phyloP scores from a whole-genome alignment of 306 rosid genomes.

The Pyrus pyrifolia region DNA sequence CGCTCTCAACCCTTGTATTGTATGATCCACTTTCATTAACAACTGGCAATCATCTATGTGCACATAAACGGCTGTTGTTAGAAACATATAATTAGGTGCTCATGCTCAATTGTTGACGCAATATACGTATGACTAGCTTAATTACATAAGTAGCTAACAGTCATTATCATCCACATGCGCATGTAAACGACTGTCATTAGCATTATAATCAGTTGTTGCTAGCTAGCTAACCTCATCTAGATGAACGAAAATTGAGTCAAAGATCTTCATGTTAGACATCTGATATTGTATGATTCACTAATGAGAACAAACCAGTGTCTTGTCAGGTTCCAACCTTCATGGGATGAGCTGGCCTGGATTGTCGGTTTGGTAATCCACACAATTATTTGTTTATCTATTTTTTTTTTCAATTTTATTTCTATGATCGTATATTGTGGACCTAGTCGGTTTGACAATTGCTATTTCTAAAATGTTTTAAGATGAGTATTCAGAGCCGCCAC shows the following conservation, averaged over 20 bases:
- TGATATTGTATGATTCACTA: too few relatives aligned
- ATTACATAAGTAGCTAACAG: too few relatives aligned
- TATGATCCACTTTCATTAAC: too few relatives aligned
- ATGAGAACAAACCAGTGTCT: conserved; percentile 6
- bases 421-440: conserved; percentile 18
- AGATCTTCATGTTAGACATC: not conserved
- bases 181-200: too few relatives aligned
- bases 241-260: not conserved
- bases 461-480: not conserved
- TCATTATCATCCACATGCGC: not conserved
- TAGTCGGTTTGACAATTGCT: conserved; percentile 56
- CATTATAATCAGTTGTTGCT: not conserved
- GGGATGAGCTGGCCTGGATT: conserved; percentile 31
- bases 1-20: not conserved
- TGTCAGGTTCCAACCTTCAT: not conserved
- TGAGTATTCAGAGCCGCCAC: not conserved
- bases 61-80: too few relatives aligned
- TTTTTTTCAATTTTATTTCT: not conserved
- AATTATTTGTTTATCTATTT: not conserved
- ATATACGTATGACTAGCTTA: not conserved
- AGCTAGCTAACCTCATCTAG: not conserved
- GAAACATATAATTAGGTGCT: too few relatives aligned
- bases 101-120: not conserved
- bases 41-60: too few relatives aligned
- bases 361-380: not conserved